These are phyloP conservation scores for Striga hermonthica DNA, from an alignment of 305 asterid species.

Conservation along the genomic window DNA sequence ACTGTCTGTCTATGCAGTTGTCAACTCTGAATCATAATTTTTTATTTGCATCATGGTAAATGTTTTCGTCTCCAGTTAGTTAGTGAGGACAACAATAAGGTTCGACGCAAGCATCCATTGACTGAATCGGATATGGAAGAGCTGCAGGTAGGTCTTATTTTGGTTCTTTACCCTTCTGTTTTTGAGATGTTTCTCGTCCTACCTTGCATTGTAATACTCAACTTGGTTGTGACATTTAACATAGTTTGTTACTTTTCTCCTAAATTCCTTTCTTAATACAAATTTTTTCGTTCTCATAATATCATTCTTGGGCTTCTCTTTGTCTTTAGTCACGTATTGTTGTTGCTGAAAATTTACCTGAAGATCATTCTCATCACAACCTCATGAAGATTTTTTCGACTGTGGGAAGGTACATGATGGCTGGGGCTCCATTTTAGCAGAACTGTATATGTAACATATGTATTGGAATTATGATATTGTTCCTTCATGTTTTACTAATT, in stretches of 20 bases:
- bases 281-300: not conserved
- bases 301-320: constrained; percentile 8
- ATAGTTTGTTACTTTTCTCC: not conserved
- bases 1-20: constrained; percentile 8
- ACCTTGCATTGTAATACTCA: constrained; percentile 2
- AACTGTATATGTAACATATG: constrained; percentile 9
- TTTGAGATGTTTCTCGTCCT: not conserved
- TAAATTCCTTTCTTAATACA: not conserved
- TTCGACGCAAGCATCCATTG: constrained; percentile 63
- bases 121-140: constrained; percentile 70
- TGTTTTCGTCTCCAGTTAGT: constrained; percentile 50
- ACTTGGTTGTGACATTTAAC: constrained; percentile 11
- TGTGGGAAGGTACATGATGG: constrained; percentile 59
- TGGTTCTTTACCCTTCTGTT: constrained; percentile 14
- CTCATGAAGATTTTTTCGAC: constrained; percentile 74
- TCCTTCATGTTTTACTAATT: constrained; percentile 19
- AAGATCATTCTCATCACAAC: constrained; percentile 83
- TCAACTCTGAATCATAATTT: constrained; percentile 2
- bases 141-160: constrained; percentile 52
- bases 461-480: not conserved
- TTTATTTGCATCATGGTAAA: constrained; percentile 28
- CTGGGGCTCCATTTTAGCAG: constrained; percentile 16
- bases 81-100: constrained; percentile 75
- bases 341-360: constrained; percentile 80
- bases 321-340: constrained; percentile 58